phyloP scores from a whole-genome alignment of 306 rosid species.

The Dalbergia cultrata region DNA sequence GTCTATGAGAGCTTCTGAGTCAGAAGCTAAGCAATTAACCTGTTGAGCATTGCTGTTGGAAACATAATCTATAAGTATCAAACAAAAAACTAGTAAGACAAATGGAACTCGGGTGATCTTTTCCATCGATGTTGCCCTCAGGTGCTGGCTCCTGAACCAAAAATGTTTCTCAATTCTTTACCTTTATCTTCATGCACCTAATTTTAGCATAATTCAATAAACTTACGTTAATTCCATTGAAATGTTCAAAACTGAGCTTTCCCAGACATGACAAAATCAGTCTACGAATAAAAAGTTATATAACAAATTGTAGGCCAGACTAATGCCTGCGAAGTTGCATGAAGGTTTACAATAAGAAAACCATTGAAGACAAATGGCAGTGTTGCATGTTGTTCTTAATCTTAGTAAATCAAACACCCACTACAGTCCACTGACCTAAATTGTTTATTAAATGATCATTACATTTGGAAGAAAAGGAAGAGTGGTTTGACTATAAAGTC shows the following conservation, averaged over 20 bases:
- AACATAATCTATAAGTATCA: background rate
- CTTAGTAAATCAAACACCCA: too few relatives aligned
- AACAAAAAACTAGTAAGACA: conserved; percentile 23
- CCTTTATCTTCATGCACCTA: background rate
- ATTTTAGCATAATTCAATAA: background rate
- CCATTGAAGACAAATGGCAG: too few relatives aligned
- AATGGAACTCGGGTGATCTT: conserved; percentile 11
- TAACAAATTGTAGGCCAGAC: too few relatives aligned
- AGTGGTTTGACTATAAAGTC: too few relatives aligned
- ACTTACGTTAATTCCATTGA: background rate
- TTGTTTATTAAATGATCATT: too few relatives aligned
- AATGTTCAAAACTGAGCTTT: background rate
- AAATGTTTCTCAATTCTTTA: background rate
- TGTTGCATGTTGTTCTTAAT: too few relatives aligned
- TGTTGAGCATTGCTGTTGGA: conserved; percentile 2
- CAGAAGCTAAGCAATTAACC: conserved; percentile 42
- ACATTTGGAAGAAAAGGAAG: too few relatives aligned
- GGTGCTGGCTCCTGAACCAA: background rate
- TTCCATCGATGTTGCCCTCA: conserved; percentile 35
- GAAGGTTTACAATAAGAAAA: too few relatives aligned
- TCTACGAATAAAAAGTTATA: too few relatives aligned
- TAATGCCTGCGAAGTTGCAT: too few relatives aligned
- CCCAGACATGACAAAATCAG: background rate
- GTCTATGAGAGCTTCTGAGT: conserved; percentile 53
- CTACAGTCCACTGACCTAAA: too few relatives aligned